Conservation (phyloP, 2,329 filamentous ascomycete species). For the Clarireedia sp. region DNA sequence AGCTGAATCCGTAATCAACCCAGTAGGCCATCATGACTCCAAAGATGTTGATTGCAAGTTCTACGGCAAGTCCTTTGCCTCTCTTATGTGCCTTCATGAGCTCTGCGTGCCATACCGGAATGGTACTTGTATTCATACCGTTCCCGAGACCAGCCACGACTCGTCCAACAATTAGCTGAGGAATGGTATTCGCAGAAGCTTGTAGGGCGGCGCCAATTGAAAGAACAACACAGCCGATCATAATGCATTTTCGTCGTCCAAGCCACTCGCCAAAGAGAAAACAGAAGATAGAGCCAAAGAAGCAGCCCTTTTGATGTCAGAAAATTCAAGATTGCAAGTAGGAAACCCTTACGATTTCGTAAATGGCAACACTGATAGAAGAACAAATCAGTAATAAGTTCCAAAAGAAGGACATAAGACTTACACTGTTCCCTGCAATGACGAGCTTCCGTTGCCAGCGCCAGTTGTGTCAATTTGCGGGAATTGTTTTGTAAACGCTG, state of each 20-base stretch:
- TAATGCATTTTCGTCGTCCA: slow-evolving; percentile 48
- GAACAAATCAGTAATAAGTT: neutral
- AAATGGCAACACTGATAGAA: neutral
- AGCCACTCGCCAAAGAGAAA: slow-evolving; percentile 41
- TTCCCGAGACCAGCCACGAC: slow-evolving; percentile 43
- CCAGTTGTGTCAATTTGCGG: slow-evolving; percentile 6
- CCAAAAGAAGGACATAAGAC: neutral
- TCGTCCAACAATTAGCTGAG: slow-evolving; percentile 45
- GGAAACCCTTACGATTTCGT: neutral
- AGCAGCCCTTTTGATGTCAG: slow-evolving; percentile 36
- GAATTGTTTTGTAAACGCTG: neutral
- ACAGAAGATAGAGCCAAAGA: slow-evolving; percentile 35
- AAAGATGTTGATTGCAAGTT: slow-evolving; percentile 49
- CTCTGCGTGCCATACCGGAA: slow-evolving; percentile 54
- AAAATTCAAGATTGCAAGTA: neutral
- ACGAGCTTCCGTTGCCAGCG: slow-evolving; percentile 32
- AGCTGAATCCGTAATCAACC: slow-evolving; percentile 51
- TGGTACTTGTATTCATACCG: slow-evolving; percentile 41
- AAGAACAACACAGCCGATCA: slow-evolving; percentile 51
- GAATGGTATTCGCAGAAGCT: slow-evolving; percentile 35
- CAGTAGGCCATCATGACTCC: slow-evolving; percentile 41
- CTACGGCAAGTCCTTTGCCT: slow-evolving; percentile 53
- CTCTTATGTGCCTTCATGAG: slow-evolving; percentile 48
- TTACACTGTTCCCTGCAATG: slow-evolving; percentile 37
- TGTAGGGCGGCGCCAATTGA: slow-evolving; percentile 45